Conservation (phyloP, 176 grass and related monocot species). For the Pharus latifolius region DNA sequence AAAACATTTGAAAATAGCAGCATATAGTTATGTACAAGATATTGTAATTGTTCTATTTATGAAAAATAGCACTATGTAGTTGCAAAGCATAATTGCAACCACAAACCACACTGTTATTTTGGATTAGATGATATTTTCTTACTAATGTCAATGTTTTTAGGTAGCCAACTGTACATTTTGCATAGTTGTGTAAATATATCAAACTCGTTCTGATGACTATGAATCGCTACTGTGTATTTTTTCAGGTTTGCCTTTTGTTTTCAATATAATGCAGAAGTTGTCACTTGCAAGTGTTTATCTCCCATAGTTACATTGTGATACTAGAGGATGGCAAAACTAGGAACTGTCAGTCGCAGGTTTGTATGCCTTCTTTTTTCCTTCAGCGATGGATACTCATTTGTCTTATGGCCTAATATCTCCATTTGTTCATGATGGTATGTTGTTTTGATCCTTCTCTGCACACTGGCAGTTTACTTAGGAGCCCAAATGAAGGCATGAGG, state of each 20-base stretch:
- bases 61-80: too few species aligned
- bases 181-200: background rate
- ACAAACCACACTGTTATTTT: too few species aligned
- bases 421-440: background rate
- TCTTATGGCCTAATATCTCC: background rate
- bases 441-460: background rate
- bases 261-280: background rate
- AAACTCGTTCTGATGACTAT: background rate
- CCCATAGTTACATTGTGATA: background rate
- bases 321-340: constrained; percentile 18
- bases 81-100: too few species aligned
- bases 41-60: too few species aligned
- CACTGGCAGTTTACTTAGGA: constrained; percentile 30
- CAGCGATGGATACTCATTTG: background rate
- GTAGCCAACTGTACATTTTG: too few species aligned
- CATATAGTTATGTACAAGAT: too few species aligned
- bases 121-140: too few species aligned
- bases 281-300: background rate
- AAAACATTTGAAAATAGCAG: too few species aligned
- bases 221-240: background rate
- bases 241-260: background rate
- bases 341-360: constrained; percentile 21
- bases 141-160: too few species aligned
- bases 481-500: constrained; percentile 60
- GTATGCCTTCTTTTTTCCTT: background rate